Conservation (phyloP, 2,329 filamentous ascomycete species). For the Didymella keratinophila region DNA sequence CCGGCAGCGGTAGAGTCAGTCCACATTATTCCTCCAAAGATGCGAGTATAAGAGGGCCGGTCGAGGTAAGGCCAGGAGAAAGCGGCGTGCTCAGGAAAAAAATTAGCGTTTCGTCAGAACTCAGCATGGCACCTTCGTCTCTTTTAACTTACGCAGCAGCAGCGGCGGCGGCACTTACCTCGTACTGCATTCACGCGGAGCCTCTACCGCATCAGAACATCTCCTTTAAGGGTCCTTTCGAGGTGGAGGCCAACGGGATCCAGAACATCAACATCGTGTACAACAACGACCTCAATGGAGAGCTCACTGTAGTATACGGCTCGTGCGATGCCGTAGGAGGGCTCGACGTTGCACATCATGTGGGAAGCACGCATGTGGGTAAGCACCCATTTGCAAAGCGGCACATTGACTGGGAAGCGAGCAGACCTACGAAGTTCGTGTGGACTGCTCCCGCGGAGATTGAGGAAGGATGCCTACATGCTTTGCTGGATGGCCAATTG, state of each 20-base stretch:
- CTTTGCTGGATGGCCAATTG: constrained; percentile 45
- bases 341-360: constrained; percentile 20
- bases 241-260: constrained; percentile 9
- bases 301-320: constrained; percentile 35
- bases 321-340: constrained; percentile 20
- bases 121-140: constrained; percentile 4
- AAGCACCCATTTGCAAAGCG: constrained; percentile 31
- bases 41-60: background rate
- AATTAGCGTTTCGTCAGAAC: background rate
- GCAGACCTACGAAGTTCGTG: constrained; percentile 45
- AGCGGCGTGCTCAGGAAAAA: no score
- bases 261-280: constrained; percentile 34
- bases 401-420: constrained; percentile 25
- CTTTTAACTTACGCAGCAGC: background rate
- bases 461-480: constrained; percentile 50
- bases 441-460: constrained; percentile 51
- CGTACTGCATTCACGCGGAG: background rate
- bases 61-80: background rate
- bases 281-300: constrained; percentile 26
- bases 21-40: background rate
- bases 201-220: constrained; percentile 1
- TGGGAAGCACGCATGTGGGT: constrained; percentile 34
- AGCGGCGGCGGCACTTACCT: background rate
- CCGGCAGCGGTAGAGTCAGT: background rate
- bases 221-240: constrained; percentile 8